These are phyloP conservation scores for Hypholoma sublateritium DNA, from an alignment of 768 basidiomycete species.

Conservation along the genomic window DNA sequence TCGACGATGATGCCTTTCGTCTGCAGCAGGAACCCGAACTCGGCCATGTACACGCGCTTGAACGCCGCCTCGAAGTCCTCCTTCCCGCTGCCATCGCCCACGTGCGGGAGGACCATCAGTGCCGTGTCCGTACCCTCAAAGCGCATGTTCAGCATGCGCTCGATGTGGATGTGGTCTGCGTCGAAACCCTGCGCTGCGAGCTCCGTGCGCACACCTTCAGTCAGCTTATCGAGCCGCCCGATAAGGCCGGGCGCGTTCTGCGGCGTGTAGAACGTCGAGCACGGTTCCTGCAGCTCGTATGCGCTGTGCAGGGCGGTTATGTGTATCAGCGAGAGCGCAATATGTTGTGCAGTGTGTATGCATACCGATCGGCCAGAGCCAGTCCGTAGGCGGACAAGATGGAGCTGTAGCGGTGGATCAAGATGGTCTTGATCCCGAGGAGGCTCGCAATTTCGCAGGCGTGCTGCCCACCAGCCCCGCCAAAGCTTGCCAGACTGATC, in stretches of 20 bases:
- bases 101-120: conserved; percentile 73
- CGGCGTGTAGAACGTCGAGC: conserved; percentile 72
- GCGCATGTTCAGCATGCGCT: conserved; percentile 88
- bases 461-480: conserved; percentile 89
- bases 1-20: conserved; percentile 84
- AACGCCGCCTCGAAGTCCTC: conserved; percentile 82
- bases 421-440: conserved; percentile 83
- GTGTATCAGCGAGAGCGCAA: not conserved
- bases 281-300: conserved; percentile 87
- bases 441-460: conserved; percentile 89
- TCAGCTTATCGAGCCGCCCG: conserved; percentile 69
- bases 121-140: conserved; percentile 94
- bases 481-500: conserved; percentile 77
- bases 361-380: conserved; percentile 77
- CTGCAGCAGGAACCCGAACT: conserved; percentile 91
- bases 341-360: not conserved
- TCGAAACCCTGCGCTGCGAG: conserved; percentile 83
- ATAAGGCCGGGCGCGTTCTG: conserved; percentile 55
- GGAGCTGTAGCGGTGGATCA: conserved; percentile 90
- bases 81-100: conserved; percentile 28
- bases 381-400: conserved; percentile 93
- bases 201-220: conserved; percentile 59
- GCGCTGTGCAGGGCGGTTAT: conserved; percentile 45
- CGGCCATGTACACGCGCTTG: conserved; percentile 74
- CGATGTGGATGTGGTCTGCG: conserved; percentile 65